Evolutionary conservation across 768 basidiomycete species (phyloP).

Genomic region (Podaxis mareebaensis): DNA sequence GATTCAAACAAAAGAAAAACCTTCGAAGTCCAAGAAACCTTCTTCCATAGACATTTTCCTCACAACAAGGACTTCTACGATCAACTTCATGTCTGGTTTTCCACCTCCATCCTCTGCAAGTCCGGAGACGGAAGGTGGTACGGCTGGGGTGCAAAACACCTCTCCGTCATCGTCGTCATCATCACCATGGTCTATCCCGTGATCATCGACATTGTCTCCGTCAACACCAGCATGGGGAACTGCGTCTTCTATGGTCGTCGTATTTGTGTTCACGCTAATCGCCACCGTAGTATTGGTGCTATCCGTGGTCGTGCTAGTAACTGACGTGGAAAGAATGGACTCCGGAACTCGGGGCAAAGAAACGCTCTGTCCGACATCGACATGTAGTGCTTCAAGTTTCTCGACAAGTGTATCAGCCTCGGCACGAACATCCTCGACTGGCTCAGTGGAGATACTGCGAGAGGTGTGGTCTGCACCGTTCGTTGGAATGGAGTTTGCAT

Average conservation of each 20-base stretch:
- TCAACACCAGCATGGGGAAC: background rate
- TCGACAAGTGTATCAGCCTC: slow-evolving; percentile 2
- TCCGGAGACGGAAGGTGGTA: background rate
- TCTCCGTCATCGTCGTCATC: slow-evolving; percentile 39
- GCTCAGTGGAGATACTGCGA: background rate
- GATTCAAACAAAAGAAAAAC: slow-evolving; percentile 35
- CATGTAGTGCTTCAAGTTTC: slow-evolving; percentile 9
- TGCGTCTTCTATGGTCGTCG: background rate
- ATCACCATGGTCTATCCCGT: background rate
- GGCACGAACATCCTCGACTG: background rate
- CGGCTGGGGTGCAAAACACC: slow-evolving; percentile 38
- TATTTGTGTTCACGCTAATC: too few relatives aligned
- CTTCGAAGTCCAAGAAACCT: slow-evolving; percentile 74
- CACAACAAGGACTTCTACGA: slow-evolving; percentile 58
- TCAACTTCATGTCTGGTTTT: background rate
- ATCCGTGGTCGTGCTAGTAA: background rate
- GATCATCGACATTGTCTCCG: too few relatives aligned
- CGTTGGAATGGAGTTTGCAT: background rate
- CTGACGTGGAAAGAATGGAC: background rate
- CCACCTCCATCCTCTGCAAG: slow-evolving; percentile 25
- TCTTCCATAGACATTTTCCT: slow-evolving; percentile 77
- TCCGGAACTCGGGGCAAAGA: background rate
- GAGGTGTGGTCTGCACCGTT: background rate
- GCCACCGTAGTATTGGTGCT: background rate
- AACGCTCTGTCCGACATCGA: background rate